A percentile compares a stretch with the other conserved stretches of the same genome.
These are phyloP conservation scores for Candida anglica DNA, from an alignment of 805 yeast species.

Conservation along the genomic window DNA sequence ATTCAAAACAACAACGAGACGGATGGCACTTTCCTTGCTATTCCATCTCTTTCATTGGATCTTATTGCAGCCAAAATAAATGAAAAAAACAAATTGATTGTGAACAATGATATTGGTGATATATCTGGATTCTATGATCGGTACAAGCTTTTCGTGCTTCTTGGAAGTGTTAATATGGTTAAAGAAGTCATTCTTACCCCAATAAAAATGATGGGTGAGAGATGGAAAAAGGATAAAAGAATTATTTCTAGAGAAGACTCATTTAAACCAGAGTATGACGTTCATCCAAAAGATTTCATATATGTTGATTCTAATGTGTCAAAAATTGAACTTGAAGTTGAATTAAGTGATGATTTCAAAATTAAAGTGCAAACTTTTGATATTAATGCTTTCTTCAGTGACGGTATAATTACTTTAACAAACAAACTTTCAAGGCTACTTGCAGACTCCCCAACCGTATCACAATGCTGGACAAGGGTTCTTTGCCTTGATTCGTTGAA, in stretches of 20 bases:
- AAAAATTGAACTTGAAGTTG: constrained; percentile 20
- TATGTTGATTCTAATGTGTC: constrained; percentile 12
- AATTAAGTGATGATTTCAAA: constrained; percentile 47
- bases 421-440: constrained; percentile 36
- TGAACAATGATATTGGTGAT: constrained; percentile 10
- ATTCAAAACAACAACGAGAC: constrained; percentile 11
- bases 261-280: background rate
- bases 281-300: constrained; percentile 7
- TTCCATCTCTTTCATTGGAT: constrained; percentile 17
- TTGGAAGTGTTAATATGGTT: constrained; percentile 31
- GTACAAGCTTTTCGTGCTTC: constrained; percentile 24
- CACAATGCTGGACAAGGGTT: constrained; percentile 48
- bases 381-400: constrained; percentile 2
- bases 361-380: constrained; percentile 42
- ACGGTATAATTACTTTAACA: constrained; percentile 9
- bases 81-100: constrained; percentile 8
- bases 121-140: constrained; percentile 20
- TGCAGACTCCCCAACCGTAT: constrained; percentile 49
- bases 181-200: constrained; percentile 28
- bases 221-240: constrained; percentile 18
- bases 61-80: constrained; percentile 7
- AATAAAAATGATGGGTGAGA: constrained; percentile 15
- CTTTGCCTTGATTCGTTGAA: constrained; percentile 25
- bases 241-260: constrained; percentile 5
- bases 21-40: constrained; percentile 10